Conservation (phyloP, 2,329 filamentous ascomycete genomes). For the Neofusicoccum laricinum region DNA sequence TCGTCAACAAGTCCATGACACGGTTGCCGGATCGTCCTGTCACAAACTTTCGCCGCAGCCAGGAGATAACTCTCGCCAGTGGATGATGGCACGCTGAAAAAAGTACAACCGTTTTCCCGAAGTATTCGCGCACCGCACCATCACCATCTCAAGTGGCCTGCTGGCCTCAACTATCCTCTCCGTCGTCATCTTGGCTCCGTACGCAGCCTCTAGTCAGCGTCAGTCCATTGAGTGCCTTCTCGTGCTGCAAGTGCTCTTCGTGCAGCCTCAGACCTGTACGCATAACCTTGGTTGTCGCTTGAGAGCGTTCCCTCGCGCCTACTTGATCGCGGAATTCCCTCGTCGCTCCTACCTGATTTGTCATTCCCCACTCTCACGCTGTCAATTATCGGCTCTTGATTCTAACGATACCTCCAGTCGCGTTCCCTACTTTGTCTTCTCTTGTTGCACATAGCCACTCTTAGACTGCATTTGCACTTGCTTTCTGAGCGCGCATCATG, state of each 20-base stretch:
- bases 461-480: too few species aligned
- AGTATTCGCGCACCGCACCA: background rate
- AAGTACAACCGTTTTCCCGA: background rate
- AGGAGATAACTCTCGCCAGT: background rate
- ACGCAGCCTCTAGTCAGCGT: background rate
- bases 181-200: background rate
- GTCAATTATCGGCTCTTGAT: background rate
- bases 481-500: slow-evolving; percentile 5
- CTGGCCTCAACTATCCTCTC: background rate
- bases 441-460: background rate
- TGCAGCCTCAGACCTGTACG: background rate
- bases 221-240: background rate
- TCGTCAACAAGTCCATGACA: slow-evolving; percentile 15
- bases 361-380: background rate
- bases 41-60: slow-evolving; percentile 1
- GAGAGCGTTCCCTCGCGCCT: background rate
- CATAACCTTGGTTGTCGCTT: background rate
- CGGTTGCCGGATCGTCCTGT: slow-evolving; percentile 16
- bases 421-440: background rate
- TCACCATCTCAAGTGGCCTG: background rate
- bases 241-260: background rate
- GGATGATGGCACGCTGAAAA: background rate
- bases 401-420: too few species aligned
- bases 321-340: background rate
- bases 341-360: background rate